These are phyloP conservation scores for Cystobasidium slooffiae DNA, from an alignment of 1,284 basidiomycete genomes.

Conservation along the genomic window DNA sequence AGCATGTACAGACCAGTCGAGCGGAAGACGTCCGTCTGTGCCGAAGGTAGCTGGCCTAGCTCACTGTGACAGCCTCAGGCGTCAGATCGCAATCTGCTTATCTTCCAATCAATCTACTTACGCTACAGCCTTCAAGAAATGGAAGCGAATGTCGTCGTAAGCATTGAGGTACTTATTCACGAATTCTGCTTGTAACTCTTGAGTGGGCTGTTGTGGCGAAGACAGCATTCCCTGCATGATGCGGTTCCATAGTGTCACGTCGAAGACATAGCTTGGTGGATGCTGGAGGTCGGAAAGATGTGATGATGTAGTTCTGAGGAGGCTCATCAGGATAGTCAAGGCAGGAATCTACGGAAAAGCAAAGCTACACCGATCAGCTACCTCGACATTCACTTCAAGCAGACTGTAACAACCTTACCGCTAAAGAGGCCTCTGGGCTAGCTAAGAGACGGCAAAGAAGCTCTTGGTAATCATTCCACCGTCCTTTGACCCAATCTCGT, in stretches of 20 bases:
- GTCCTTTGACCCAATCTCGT: conserved; percentile 51
- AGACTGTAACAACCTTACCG: conserved; percentile 42
- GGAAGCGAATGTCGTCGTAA: conserved; percentile 81
- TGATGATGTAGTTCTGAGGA: conserved; percentile 50
- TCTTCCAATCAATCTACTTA: conserved; percentile 56
- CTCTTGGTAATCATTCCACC: conserved; percentile 49
- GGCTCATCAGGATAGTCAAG: conserved; percentile 50
- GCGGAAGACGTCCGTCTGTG: conserved; percentile 49
- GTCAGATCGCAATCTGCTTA: conserved; percentile 8
- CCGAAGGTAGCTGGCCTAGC: neutral
- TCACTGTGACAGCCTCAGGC: conserved; percentile 52
- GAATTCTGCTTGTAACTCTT: conserved; percentile 62
- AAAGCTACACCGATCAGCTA: conserved; percentile 18
- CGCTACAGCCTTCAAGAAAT: conserved; percentile 69
- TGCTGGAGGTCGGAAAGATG: conserved; percentile 50
- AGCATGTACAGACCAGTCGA: conserved; percentile 75
- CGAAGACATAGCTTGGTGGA: conserved; percentile 64
- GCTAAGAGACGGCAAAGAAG: conserved; percentile 46
- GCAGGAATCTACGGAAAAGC: conserved; percentile 46
- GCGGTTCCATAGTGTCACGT: conserved; percentile 62
- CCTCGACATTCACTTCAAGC: conserved; percentile 12
- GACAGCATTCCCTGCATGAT: conserved; percentile 53
- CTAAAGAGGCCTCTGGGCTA: conserved; percentile 46
- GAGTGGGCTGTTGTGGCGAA: conserved; percentile 64
- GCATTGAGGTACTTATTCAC: conserved; percentile 73